A percentile compares a stretch with the other conserved stretches of the same genome.
Evolutionary conservation across 257 asterid species (phyloP).

Genomic region (Primulina eburnea): DNA sequence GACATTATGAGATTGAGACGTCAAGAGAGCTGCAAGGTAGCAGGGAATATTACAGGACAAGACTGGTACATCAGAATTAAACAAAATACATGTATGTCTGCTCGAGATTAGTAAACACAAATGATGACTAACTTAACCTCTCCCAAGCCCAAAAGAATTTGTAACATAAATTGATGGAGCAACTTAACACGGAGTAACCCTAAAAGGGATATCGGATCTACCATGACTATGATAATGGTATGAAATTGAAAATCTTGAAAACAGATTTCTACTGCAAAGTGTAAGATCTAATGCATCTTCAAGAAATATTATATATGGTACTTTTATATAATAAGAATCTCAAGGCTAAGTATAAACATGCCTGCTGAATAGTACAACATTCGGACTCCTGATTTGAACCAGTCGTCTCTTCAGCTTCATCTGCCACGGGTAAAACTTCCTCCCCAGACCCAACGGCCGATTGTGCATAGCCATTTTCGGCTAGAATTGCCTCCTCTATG

Average conservation of each 20-base stretch:
- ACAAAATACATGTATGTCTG: constrained; percentile 7
- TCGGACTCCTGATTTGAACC: constrained; percentile 72
- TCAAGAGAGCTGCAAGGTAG: constrained; percentile 16
- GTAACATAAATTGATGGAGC: constrained; percentile 7
- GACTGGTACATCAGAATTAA: constrained; percentile 6
- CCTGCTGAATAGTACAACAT: constrained; percentile 54
- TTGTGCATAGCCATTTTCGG: constrained; percentile 48
- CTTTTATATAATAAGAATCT: constrained; percentile 4
- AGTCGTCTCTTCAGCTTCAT: constrained; percentile 59
- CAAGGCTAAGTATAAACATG: constrained; percentile 34
- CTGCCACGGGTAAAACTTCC: constrained; percentile 36
- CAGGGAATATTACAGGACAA: constrained; percentile 10
- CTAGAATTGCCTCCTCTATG: constrained; percentile 81
- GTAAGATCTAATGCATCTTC: constrained; percentile 19
- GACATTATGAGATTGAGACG: constrained; percentile 11
- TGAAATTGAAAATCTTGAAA: not conserved
- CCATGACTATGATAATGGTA: not conserved
- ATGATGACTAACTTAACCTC: not conserved
- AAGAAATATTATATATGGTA: constrained; percentile 14
- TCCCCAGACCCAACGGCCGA: constrained; percentile 36
- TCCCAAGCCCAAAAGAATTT: constrained; percentile 11
- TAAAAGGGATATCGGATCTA: not conserved
- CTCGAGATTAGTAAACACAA: not conserved
- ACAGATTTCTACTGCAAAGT: not conserved
- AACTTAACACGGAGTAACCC: constrained; percentile 9